Base-by-base conservation (phyloP, 2,329 filamentous ascomycete species). In the Epichloe gansuensis region DNA sequence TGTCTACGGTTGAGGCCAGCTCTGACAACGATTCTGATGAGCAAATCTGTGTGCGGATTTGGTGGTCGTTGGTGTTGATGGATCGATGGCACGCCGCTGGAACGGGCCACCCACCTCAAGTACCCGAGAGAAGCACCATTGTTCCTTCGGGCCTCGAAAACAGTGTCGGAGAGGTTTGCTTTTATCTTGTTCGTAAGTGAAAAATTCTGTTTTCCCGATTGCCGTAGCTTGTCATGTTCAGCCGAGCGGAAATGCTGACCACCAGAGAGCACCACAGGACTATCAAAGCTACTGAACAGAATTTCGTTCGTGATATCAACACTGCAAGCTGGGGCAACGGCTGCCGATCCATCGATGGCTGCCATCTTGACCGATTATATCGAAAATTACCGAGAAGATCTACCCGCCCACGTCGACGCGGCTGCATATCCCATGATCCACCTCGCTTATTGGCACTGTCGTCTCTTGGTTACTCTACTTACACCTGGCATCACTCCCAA, bases 1-100 rank as follows among this genome's bases (percentile, higher is more conserved):
- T 63, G 31, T 60, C 60, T 7, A 58, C 59, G 0, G 82, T 71
- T 45, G 72, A 73, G 50, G 64, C 67, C 4, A 72, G 76, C 5
- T 64, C 70, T 9, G 78, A 83, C 50, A 61, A 70, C 2, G 81
- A 87, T 61, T 77, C 76, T 21, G 78, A 83, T 44, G 78, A 82
- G 48, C 78, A 78, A 17, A 68, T 87, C 4, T 75, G 76, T 2
- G 71, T 82, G 49, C 76, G 82, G 43, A 76, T 83, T 17, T 89
- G 85, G 85, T 87, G 82, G 81, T 78, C 80, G 13, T 68, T 89
- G 36, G 76, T 87, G 45, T 74, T 85, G 56, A 75, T 89, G 56
- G 85, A 89, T 60, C 77, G 84, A 15, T 89, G 83, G 82, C 80
- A 87, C 61, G 81, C 85, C 4, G 75, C 81, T n/a, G 81, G 80